phyloP scores from a whole-genome alignment of 768 basidiomycete genomes.

The Tulasnella sp. region DNA sequence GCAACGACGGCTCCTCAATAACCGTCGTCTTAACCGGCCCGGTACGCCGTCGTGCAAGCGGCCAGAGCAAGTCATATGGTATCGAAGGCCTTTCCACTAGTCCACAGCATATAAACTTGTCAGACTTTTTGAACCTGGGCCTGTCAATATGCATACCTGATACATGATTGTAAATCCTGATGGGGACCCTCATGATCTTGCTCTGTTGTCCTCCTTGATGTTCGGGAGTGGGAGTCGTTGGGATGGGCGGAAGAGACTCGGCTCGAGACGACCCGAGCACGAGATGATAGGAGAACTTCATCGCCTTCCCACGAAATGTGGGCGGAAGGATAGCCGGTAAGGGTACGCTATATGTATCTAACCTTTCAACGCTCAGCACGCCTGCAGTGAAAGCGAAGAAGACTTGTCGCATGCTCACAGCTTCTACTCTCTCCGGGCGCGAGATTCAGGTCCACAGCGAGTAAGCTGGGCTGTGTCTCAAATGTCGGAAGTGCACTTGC shows the following conservation, averaged over 20 bases:
- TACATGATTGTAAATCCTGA: conserved; percentile 83
- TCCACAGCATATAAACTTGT: not conserved
- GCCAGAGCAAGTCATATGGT: conserved; percentile 80
- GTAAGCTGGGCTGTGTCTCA: conserved; percentile 73
- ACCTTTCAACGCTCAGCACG: not conserved
- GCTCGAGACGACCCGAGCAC: conserved; percentile 80
- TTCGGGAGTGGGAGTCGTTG: conserved; percentile 20
- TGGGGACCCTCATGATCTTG: conserved; percentile 81
- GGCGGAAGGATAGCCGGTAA: conserved; percentile 81
- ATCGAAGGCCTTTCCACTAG: conserved; percentile 42
- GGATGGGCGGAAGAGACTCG: conserved; percentile 20
- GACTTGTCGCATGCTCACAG: conserved; percentile 43
- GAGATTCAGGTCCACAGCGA: conserved; percentile 78
- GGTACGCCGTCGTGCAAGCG: conserved; percentile 39
- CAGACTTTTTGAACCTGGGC: not conserved
- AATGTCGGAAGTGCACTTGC: conserved; percentile 65
- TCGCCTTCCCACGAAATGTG: conserved; percentile 73
- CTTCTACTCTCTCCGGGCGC: conserved; percentile 74
- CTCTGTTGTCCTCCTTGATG: conserved; percentile 38
- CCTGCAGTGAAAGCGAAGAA: conserved; percentile 4
- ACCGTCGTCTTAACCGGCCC: conserved; percentile 24
- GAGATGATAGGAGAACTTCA: conserved; percentile 83
- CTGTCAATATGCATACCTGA: conserved; percentile 40
- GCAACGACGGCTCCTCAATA: conserved; percentile 16
- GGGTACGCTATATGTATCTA: conserved; percentile 69